These are phyloP conservation scores for Zizania palustris DNA, from an alignment of 202 grass and related monocot species.

Conservation along the genomic window DNA sequence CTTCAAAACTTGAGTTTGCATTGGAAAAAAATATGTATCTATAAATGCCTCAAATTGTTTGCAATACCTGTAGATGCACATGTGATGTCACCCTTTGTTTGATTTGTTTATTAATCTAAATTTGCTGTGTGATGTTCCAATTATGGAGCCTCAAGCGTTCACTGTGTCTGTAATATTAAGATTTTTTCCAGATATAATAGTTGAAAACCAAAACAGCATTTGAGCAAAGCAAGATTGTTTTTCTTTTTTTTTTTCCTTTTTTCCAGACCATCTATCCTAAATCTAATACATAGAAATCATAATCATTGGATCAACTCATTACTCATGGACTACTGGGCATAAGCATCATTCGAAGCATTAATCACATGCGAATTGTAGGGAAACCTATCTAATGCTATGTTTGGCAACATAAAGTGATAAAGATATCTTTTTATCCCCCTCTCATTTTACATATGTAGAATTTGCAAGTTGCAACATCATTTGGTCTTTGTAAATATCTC, in stretches of 20 bases:
- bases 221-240: background rate
- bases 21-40: constrained; percentile 20
- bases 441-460: background rate
- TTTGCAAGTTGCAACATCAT: constrained; percentile 27
- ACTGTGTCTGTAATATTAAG: background rate
- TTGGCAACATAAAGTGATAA: background rate
- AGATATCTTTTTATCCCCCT: background rate
- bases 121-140: background rate
- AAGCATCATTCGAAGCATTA: constrained; percentile 28
- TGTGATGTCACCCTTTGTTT: constrained; percentile 19
- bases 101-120: constrained; percentile 21
- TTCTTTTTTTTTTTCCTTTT: background rate
- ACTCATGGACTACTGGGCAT: constrained; percentile 2
- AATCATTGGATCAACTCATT: background rate
- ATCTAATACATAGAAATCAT: background rate
- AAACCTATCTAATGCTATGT: constrained; percentile 11
- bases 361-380: background rate
- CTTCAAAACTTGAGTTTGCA: constrained; percentile 15
- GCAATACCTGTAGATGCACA: background rate
- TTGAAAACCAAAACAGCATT: background rate
- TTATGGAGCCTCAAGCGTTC: background rate
- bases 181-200: background rate
- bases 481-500: background rate
- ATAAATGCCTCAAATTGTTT: constrained; percentile 12
- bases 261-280: background rate